Percentiles rank a stretch among this genome's conserved stretches.
Conservation (phyloP, 345 rosid genomes). For the Clausena lansium region DNA sequence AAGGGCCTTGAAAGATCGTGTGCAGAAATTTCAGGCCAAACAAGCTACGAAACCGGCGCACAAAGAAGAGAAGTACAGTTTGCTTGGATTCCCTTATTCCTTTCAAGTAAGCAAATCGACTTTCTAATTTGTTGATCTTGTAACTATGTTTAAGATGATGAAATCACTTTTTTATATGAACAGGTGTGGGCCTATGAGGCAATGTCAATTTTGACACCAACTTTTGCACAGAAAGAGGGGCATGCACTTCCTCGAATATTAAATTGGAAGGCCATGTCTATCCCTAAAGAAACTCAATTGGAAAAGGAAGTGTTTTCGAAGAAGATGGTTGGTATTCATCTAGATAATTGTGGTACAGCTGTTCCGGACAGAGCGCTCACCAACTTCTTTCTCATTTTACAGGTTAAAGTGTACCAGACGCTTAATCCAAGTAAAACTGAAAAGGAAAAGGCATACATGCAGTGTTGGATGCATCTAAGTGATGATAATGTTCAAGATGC, state of each 20-base stretch:
- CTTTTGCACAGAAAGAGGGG: background rate
- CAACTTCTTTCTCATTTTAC: background rate
- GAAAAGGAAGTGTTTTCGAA: background rate
- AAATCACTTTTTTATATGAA: background rate
- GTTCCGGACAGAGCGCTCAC: background rate
- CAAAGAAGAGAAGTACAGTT: slow-evolving; percentile 2
- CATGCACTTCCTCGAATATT: background rate
- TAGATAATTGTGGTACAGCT: background rate
- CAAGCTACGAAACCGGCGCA: background rate
- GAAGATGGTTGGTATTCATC: background rate
- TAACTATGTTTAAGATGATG: background rate
- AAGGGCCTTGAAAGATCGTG: background rate
- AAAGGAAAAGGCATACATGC: background rate
- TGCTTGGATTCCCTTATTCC: slow-evolving; percentile 1
- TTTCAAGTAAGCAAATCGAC: background rate
- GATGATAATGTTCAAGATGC: background rate
- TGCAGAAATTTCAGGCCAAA: background rate
- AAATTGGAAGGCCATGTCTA: slow-evolving; percentile 1
- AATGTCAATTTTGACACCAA: background rate
- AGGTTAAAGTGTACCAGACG: background rate
- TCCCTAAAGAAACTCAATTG: background rate
- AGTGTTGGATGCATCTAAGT: background rate
- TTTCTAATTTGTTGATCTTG: background rate
- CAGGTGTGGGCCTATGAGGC: background rate
- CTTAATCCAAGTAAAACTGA: background rate